Conservation (phyloP, 208 protist genomes). For the Endotrypanum monterogeii region DNA sequence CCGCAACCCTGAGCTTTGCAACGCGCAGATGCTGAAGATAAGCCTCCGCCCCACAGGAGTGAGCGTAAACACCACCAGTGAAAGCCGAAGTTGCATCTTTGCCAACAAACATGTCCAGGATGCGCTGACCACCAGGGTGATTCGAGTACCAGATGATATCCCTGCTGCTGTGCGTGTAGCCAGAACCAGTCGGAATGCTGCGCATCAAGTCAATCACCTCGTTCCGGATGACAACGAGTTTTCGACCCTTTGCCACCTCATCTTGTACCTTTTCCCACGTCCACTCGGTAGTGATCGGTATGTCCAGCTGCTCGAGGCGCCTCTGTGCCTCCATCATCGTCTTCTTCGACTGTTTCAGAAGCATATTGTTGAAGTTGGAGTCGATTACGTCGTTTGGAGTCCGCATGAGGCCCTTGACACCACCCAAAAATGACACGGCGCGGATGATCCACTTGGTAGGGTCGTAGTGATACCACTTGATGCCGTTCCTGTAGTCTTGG, state of each 20-base stretch:
- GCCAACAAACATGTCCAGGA: conserved; percentile 75
- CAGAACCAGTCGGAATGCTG: conserved; percentile 50
- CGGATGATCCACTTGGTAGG: conserved; percentile 92
- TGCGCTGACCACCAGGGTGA: conserved; percentile 79
- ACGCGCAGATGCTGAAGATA: conserved; percentile 71
- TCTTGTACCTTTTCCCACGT: conserved; percentile 69
- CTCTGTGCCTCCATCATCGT: conserved; percentile 40
- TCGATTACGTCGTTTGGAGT: conserved; percentile 69
- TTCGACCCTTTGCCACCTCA: conserved; percentile 59
- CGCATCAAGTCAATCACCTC: conserved; percentile 71
- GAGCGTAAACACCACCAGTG: conserved; percentile 70
- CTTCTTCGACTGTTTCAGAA: conserved; percentile 44
- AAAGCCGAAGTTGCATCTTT: conserved; percentile 80
- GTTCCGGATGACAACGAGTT: conserved; percentile 69
- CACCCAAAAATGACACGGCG: conserved; percentile 47
- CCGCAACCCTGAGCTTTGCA: conserved; percentile 38
- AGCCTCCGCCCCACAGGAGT: conserved; percentile 63
- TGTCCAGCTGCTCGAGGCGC: conserved; percentile 47
- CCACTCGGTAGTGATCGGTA: conserved; percentile 40
- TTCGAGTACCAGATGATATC: conserved; percentile 66
- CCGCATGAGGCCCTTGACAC: conserved; percentile 68
- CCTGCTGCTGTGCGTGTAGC: conserved; percentile 71
- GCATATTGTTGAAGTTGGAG: conserved; percentile 56
- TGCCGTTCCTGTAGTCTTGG: conserved; percentile 91
- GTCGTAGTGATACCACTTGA: conserved; percentile 92